Base-by-base conservation (phyloP, 495 filamentous ascomycete species). In the Neurospora sp. region DNA sequence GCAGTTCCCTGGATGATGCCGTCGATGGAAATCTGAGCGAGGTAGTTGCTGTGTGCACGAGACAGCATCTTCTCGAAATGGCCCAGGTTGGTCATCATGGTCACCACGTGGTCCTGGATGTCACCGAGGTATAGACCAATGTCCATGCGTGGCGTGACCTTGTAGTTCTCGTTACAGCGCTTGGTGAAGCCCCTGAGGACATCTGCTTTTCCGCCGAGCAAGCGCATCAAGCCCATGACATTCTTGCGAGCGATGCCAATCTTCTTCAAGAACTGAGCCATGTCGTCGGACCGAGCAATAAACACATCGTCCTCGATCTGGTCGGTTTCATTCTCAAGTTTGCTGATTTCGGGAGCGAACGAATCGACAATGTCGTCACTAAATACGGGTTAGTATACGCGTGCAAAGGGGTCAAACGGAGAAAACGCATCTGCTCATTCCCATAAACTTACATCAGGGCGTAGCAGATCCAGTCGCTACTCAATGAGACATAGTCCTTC, bases 41-140 rank as follows among this genome's bases (percentile, higher is more conserved):
- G 87, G 75, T 98, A 98, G 79, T 99, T 99, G 83, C 91, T 91
- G 84, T 98, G 96, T n/a, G 91, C 91, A 28, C 96, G 92, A 8
- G 92, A 93, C 71, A 99, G 89, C 88, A 99, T 98, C 85, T 98
- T 98, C 80, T 99, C 96, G 76, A 96, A 98, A 79, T 99, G 96
- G 11, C 89, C 90, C 71, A 99, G 83, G 81, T 97, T 99, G 75
- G 90, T 92, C 89, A 97, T 96, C 96, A 98, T 98, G 74, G 96
- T 98, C 39, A 99, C 93, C 40, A 99, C 95, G 86, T 99, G 96
- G 83, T 99, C 96, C 80, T 99, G 96, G 74, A 98, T 97, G 84
- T 99, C 96, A 74, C 93, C 92, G 4, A 99, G 85, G 78, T 98
- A 99, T 74, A 99, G 87, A 17, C 94, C 96, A 77, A 99, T 97